Percentiles rank a stretch among this genome's conserved stretches.
Conservation (phyloP, 345 rosid genomes). For the Carallia brachiata region DNA sequence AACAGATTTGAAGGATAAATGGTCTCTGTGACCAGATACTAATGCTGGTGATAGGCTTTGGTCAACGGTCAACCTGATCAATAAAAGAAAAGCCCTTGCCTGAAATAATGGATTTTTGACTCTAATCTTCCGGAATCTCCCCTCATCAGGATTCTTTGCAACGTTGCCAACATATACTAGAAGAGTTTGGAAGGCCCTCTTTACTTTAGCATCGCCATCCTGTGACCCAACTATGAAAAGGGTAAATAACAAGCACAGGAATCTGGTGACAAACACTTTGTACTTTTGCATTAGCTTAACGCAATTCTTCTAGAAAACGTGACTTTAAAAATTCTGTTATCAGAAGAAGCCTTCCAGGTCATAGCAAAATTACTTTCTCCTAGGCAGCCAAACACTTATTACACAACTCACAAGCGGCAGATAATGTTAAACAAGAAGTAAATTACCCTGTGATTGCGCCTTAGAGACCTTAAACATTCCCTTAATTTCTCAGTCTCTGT, state of each 20-base stretch:
- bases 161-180: slow-evolving; percentile 59
- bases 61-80: not conserved
- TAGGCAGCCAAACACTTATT: not conserved
- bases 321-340: too few species aligned
- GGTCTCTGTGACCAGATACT: not conserved
- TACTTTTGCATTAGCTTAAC: too few species aligned
- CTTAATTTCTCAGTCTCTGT: slow-evolving; percentile 52
- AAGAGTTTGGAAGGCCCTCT: slow-evolving; percentile 66
- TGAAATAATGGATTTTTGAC: slow-evolving; percentile 57
- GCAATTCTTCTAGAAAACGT: too few species aligned
- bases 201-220: slow-evolving; percentile 56
- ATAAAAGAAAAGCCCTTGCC: slow-evolving; percentile 26
- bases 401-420: not conserved
- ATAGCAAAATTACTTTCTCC: not conserved
- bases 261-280: too few species aligned
- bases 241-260: too few species aligned
- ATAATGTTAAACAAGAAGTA: not conserved
- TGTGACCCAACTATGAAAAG: slow-evolving; percentile 8
- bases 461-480: slow-evolving; percentile 68
- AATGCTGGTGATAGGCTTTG: not conserved
- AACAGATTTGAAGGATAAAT: not conserved
- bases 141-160: slow-evolving; percentile 50
- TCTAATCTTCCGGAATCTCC: slow-evolving; percentile 72
- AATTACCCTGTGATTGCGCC: slow-evolving; percentile 54
- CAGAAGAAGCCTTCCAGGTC: too few species aligned